phyloP scores from a whole-genome alignment of 352 stramenopile genomes.

The Phytophthora sp. region DNA sequence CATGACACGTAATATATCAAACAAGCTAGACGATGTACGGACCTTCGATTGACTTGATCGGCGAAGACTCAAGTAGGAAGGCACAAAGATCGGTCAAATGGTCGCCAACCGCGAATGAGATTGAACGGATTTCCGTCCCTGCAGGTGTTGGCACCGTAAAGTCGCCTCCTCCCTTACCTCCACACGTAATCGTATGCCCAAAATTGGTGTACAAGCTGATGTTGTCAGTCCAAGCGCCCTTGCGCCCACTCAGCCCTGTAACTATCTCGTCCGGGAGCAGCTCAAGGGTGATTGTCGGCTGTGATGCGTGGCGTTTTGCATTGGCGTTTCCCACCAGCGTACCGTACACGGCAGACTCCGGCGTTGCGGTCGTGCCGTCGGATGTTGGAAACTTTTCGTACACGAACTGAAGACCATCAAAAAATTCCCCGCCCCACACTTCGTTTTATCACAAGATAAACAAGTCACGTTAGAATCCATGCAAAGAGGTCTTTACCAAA shows the following conservation, averaged over 20 bases:
- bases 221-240: slow-evolving; percentile 78
- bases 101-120: slow-evolving; percentile 68
- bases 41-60: slow-evolving; percentile 31
- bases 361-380: neutral
- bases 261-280: slow-evolving; percentile 64
- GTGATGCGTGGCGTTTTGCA: slow-evolving; percentile 33
- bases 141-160: slow-evolving; percentile 49
- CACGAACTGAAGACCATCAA: slow-evolving; percentile 70
- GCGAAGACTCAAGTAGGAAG: slow-evolving; percentile 47
- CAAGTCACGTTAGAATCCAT: slow-evolving; percentile 15
- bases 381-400: slow-evolving; percentile 42
- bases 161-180: slow-evolving; percentile 61
- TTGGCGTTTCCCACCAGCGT: slow-evolving; percentile 59
- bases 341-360: slow-evolving; percentile 23
- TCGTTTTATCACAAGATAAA: slow-evolving; percentile 13
- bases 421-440: slow-evolving; percentile 82
- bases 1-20: neutral
- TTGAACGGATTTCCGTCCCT: slow-evolving; percentile 58
- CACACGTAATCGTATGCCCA: slow-evolving; percentile 56
- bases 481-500: neutral
- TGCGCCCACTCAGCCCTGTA: slow-evolving; percentile 54
- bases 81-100: slow-evolving; percentile 64
- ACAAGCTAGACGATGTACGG: slow-evolving; percentile 1
- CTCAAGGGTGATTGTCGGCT: slow-evolving; percentile 42
- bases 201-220: slow-evolving; percentile 75